Evolutionary conservation across 192 early-diverging fungal genomes (phyloP).

Genomic region (Spizellomyces punctatus): DNA sequence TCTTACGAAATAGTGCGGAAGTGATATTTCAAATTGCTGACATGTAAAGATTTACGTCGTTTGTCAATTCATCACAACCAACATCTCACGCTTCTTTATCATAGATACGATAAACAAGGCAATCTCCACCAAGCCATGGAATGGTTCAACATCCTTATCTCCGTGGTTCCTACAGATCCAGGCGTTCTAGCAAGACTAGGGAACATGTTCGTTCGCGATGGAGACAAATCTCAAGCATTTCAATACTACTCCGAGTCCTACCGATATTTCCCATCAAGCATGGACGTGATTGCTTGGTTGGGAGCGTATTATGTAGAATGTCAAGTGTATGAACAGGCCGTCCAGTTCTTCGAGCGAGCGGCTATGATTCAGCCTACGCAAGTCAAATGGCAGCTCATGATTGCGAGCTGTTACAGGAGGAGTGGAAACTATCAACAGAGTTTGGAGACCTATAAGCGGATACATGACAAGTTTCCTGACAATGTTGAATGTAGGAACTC

Average conservation of each 20-base stretch:
- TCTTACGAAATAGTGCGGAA: constrained; percentile 57
- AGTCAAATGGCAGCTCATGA: constrained; percentile 64
- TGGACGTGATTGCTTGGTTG: constrained; percentile 61
- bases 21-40: constrained; percentile 66
- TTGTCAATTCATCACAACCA: neutral
- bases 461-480: constrained; percentile 59
- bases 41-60: constrained; percentile 34
- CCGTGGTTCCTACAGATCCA: constrained; percentile 63
- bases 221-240: constrained; percentile 63
- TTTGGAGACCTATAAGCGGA: constrained; percentile 57
- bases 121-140: constrained; percentile 54
- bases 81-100: neutral
- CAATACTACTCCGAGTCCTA: constrained; percentile 68
- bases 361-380: constrained; percentile 51
- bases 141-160: constrained; percentile 65
- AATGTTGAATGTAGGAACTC: constrained; percentile 55
- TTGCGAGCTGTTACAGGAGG: constrained; percentile 55
- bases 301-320: constrained; percentile 67
- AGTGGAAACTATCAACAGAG: constrained; percentile 60
- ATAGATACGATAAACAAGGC: constrained; percentile 55
- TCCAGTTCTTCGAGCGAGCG: constrained; percentile 60
- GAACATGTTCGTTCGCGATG: constrained; percentile 50
- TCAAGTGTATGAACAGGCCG: constrained; percentile 62
- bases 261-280: constrained; percentile 59
- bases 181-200: constrained; percentile 55